Evolutionary conservation across 2,329 filamentous ascomycete genomes (phyloP).

Genomic region (Mycosphaerelloides madeirae): DNA sequence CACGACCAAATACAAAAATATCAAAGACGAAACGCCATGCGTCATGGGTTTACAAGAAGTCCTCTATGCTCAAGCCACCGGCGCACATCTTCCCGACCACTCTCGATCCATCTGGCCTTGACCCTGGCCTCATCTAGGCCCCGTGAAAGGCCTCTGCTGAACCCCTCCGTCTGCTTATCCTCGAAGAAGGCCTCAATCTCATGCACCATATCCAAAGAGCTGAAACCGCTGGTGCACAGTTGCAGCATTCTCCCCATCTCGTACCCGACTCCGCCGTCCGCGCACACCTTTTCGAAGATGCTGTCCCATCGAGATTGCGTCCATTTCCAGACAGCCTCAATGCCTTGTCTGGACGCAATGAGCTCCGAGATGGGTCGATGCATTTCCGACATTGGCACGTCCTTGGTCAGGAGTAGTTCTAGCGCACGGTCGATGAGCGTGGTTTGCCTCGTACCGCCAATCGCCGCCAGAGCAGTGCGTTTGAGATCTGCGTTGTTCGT

Average conservation of each 20-base stretch:
- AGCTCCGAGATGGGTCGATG: not conserved
- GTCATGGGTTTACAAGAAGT: no score
- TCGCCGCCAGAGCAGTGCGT: not conserved
- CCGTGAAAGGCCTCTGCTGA: no score
- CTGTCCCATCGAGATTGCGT: not conserved
- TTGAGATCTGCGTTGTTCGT: not conserved
- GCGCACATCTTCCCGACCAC: no score
- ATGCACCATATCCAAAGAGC: not conserved
- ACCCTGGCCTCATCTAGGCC: no score
- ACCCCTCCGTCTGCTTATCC: not conserved
- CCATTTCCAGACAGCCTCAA: not conserved
- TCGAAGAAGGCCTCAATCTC: conserved; percentile 5
- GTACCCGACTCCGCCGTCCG: conserved; percentile 4
- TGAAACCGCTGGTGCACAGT: not conserved
- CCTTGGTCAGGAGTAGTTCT: no score
- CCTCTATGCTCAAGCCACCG: no score
- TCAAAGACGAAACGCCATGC: no score
- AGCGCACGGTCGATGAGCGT: not conserved
- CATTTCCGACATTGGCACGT: not conserved
- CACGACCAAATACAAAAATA: no score
- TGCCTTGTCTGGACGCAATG: not conserved
- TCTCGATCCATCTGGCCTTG: no score
- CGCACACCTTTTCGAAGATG: not conserved
- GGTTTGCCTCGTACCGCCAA: not conserved
- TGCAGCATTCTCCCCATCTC: conserved; percentile 2